These are phyloP conservation scores for Cicer judaicum DNA, from an alignment of 306 rosid genomes.

Conservation along the genomic window DNA sequence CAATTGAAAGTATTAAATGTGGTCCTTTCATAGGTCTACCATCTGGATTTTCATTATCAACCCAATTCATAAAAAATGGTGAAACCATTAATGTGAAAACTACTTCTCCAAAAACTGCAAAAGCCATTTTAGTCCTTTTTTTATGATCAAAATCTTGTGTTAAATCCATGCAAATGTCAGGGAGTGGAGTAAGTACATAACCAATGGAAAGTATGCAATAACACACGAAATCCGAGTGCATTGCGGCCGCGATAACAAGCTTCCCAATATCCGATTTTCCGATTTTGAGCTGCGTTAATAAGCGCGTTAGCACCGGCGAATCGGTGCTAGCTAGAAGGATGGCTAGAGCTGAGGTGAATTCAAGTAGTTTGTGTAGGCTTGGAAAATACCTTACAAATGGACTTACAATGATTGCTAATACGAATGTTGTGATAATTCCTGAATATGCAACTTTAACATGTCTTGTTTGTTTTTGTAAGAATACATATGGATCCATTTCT, in stretches of 20 bases:
- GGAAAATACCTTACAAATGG: slow-evolving; percentile 52
- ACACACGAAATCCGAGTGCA: slow-evolving; percentile 79
- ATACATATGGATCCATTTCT: slow-evolving; percentile 75
- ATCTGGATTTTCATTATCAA: slow-evolving; percentile 87
- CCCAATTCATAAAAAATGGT: slow-evolving; percentile 80
- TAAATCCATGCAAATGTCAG: slow-evolving; percentile 26
- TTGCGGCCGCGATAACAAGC: slow-evolving; percentile 78
- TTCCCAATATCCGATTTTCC: slow-evolving; percentile 92
- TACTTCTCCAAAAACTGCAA: slow-evolving; percentile 52
- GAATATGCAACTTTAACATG: slow-evolving; percentile 67
- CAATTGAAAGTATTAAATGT: slow-evolving; percentile 79
- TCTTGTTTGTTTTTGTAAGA: slow-evolving; percentile 55
- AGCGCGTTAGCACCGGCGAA: slow-evolving; percentile 78
- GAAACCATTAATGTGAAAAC: slow-evolving; percentile 60
- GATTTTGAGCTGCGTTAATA: slow-evolving; percentile 70
- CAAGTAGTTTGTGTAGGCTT: neutral
- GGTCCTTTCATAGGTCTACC: slow-evolving; percentile 94
- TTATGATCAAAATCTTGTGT: neutral
- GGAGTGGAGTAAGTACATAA: slow-evolving; percentile 50
- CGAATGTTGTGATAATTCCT: slow-evolving; percentile 63
- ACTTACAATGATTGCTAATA: slow-evolving; percentile 43
- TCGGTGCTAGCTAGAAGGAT: slow-evolving; percentile 72
- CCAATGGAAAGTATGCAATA: slow-evolving; percentile 62
- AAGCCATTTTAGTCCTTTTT: slow-evolving; percentile 36
- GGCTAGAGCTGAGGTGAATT: slow-evolving; percentile 58